phyloP scores from a whole-genome alignment of 768 basidiomycete species.

The Asterophora lycoperdoides region DNA sequence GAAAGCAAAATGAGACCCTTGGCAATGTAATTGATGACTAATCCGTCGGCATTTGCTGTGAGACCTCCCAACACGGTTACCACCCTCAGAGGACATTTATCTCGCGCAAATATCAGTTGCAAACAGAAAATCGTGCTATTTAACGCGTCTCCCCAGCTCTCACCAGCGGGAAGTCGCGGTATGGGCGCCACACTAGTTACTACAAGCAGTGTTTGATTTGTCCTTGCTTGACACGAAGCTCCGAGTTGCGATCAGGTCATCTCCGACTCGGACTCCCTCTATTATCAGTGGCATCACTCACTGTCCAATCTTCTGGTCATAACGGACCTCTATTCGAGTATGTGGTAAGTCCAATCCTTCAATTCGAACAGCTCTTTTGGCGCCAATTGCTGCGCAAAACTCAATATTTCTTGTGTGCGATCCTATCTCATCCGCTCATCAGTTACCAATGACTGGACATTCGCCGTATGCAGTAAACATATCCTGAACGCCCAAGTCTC shows the following conservation, averaged over 20 bases:
- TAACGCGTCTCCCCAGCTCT: too few species aligned
- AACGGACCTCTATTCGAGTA: not conserved
- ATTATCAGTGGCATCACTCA: too few species aligned
- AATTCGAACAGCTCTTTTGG: not conserved
- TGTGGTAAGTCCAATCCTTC: constrained; percentile 13
- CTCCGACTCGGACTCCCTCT: not conserved
- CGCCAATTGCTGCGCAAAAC: not conserved
- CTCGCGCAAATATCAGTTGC: too few species aligned
- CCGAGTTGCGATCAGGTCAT: constrained; percentile 3
- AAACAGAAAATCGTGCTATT: too few species aligned
- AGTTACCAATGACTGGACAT: constrained; percentile 19
- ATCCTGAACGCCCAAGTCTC: constrained; percentile 95
- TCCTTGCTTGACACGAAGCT: not conserved
- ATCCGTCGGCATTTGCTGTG: not conserved
- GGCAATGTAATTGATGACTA: constrained; percentile 7
- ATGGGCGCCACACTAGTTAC: too few species aligned
- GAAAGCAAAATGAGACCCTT: constrained; percentile 1
- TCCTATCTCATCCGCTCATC: constrained; percentile 15
- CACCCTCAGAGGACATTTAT: too few species aligned
- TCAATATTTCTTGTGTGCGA: constrained; percentile 1
- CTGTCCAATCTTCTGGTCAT: not conserved
- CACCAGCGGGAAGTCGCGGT: too few species aligned
- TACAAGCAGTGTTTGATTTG: not conserved
- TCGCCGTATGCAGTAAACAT: constrained; percentile 68
- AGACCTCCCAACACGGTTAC: not conserved